Evolutionary conservation across 1,284 basidiomycete species (phyloP).

Genomic region (Hypsizygus ulmarius): DNA sequence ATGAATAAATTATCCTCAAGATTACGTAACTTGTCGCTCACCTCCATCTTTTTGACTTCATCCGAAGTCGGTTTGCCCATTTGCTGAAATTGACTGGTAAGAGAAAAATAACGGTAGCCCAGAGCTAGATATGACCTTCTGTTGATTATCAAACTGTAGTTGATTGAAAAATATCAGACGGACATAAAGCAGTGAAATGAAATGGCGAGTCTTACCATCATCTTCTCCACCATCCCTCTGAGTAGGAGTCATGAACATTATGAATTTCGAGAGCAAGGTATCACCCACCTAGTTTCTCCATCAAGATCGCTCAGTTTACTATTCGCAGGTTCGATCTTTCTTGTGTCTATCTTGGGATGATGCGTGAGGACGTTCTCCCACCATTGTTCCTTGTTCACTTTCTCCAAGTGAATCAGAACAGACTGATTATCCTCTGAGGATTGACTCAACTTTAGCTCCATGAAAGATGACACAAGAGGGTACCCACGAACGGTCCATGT

Average conservation of each 20-base stretch:
- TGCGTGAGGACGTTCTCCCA: constrained; percentile 97
- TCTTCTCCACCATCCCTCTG: constrained; percentile 99
- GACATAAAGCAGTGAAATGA: constrained; percentile 10
- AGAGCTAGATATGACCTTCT: constrained; percentile 61
- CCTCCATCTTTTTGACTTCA: constrained; percentile 87
- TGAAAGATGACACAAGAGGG: not conserved
- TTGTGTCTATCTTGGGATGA: constrained; percentile 96
- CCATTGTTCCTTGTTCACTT: constrained; percentile 87
- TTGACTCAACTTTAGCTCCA: not conserved
- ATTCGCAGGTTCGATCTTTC: constrained; percentile 94
- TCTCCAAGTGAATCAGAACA: constrained; percentile 83
- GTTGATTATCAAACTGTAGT: constrained; percentile 91
- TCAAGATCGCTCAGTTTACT: constrained; percentile 97
- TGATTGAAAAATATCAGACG: too few relatives aligned
- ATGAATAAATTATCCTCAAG: constrained; percentile 1
- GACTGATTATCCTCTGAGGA: constrained; percentile 72
- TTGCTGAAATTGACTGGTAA: constrained; percentile 54
- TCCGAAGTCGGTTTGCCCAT: constrained; percentile 94
- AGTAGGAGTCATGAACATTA: constrained; percentile 6
- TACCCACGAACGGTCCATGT: constrained; percentile 91
- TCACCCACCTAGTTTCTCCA: constrained; percentile 76
- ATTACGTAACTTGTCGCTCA: constrained; percentile 29
- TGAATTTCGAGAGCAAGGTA: not conserved
- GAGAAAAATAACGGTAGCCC: not conserved
- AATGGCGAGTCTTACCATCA: constrained; percentile 79